Base-by-base conservation (phyloP, 176 grass and related monocot species). In the Ensete glaucum region DNA sequence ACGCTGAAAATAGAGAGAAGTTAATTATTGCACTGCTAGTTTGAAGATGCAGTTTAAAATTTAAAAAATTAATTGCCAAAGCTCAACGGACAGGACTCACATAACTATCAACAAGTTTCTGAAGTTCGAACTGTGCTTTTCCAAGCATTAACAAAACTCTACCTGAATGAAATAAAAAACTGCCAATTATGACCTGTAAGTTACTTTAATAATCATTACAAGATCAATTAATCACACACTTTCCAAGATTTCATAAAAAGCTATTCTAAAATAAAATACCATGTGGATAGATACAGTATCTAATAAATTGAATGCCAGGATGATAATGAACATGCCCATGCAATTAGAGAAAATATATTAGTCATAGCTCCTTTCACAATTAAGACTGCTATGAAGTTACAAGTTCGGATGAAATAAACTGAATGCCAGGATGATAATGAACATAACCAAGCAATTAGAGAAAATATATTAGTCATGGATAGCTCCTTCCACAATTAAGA, bases 31-130 rank as follows among this genome's bases (percentile, higher is more conserved):
- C 12, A 11, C 10, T 50, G 8, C 11, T 54, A 67, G 9, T 54
- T 53, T 85, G 19, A 12, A 76, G 53, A 67, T 68, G 64, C 43
- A 63, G 34, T 69, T 22, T 4, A 76, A 72, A 53, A 49, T 70
- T 81, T 52, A 13, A 19, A 71, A 79, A 79, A 53, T 25, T 11
- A 50, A 52, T 82, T 8, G 12, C 51, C 55, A 72, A 11, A 78
- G 67, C 62, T 63, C 65, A 82, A 54, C 1, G 87, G 73, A n/a
- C 75, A 57, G 62, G 60, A 94, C 95, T 89, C 85, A 99, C 95
- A 89, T 99, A 99, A 80, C 88, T 89, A 89, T 99, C 81, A 53
- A 99, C 80, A 91, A 91, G 88, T 76, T 94, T 99, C 79, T 84
- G 90, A 82, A 99, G 95, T 82, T 99, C 84, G 89, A 99, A 94